Conservation (phyloP, 2,329 filamentous ascomycete species). For the Colletotrichum tropicicola region DNA sequence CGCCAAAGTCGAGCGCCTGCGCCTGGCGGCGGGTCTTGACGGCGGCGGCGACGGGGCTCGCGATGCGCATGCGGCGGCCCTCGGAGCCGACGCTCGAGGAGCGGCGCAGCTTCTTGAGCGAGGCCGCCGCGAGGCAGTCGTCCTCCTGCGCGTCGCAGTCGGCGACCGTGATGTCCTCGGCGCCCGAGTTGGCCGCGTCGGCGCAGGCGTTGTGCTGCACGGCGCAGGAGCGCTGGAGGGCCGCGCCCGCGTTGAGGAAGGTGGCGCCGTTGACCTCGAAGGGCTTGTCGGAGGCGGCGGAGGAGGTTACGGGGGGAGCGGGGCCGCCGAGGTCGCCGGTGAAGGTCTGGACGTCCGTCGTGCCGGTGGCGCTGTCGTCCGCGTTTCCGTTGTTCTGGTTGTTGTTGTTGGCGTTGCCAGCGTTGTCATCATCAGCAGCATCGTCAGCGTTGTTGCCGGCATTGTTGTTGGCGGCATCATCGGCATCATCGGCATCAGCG, state of each 20-base stretch:
- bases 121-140: constrained; percentile 42
- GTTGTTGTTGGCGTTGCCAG: constrained; percentile 1
- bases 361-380: constrained; percentile 25
- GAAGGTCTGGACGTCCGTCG: constrained; percentile 54
- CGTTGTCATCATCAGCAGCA: neutral
- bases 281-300: constrained; percentile 44
- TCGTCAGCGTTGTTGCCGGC: neutral
- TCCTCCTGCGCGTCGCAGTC: constrained; percentile 55
- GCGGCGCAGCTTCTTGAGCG: constrained; percentile 28
- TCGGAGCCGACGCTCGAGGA: constrained; percentile 7
- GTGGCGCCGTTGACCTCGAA: constrained; percentile 65
- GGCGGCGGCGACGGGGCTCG: constrained; percentile 2
- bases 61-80: constrained; percentile 32
- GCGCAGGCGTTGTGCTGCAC: constrained; percentile 61
- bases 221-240: constrained; percentile 57
- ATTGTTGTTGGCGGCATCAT: neutral
- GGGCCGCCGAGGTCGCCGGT: constrained; percentile 53
- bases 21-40: neutral
- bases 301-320: constrained; percentile 50
- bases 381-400: neutral
- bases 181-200: constrained; percentile 57
- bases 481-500: neutral
- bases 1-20: constrained; percentile 50
- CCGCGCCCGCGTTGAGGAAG: constrained; percentile 59
- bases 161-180: constrained; percentile 42